Conservation (phyloP, 495 filamentous ascomycete species). For the Xylaria longipes region DNA sequence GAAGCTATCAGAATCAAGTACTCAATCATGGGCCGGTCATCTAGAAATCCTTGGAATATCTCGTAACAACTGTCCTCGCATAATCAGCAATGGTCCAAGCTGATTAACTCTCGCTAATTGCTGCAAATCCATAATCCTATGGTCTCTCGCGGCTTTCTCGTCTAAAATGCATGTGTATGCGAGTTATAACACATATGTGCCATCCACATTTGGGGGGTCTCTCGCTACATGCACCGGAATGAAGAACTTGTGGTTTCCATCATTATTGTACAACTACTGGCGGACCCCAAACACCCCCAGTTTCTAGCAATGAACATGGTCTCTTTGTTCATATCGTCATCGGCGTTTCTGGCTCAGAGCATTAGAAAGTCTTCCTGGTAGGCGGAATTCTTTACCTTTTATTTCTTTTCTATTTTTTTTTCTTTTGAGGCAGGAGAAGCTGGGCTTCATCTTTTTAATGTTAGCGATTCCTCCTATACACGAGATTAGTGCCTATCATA, state of each 20-base stretch:
- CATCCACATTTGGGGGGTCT: not conserved
- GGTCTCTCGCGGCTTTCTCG: not conserved
- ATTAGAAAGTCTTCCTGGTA: not conserved
- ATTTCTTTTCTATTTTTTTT: too few relatives aligned
- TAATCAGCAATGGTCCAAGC: not conserved
- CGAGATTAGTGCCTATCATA: not conserved
- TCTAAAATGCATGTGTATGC: not conserved
- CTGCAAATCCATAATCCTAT: not conserved
- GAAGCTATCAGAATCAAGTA: not conserved
- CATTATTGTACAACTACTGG: not conserved
- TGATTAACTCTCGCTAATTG: not conserved
- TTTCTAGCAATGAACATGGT: not conserved
- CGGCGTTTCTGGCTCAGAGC: not conserved
- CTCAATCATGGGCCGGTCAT: not conserved
- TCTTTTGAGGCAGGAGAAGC: not conserved
- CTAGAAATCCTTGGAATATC: not conserved
- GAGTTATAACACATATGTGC: not conserved
- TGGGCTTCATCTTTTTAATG: not conserved
- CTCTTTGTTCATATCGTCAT: not conserved
- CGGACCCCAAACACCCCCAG: not conserved
- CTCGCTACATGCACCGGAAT: not conserved
- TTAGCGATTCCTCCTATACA: not conserved
- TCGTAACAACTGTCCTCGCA: not conserved
- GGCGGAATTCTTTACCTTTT: too few relatives aligned
- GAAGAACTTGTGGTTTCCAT: not conserved